Conservation (phyloP, 352 stramenopile genomes). For the Lagenidium giganteum region DNA sequence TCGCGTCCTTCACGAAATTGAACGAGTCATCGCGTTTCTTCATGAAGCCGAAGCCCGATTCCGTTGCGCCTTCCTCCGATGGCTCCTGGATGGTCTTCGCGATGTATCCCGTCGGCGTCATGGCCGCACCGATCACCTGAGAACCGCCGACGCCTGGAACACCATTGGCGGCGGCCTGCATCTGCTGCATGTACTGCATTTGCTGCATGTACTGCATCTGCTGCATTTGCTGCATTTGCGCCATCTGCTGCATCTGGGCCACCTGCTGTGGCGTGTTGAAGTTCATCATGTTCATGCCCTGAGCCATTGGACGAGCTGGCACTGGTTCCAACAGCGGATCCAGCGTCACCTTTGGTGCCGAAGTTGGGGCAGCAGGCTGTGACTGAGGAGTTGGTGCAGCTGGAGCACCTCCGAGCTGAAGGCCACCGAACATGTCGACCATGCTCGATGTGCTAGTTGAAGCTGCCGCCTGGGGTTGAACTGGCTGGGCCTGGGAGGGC, state of each 20-base stretch:
- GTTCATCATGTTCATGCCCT: slow-evolving; percentile 67
- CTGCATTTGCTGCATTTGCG: slow-evolving; percentile 66
- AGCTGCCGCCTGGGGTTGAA: slow-evolving; percentile 1
- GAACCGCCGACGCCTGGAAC: slow-evolving; percentile 23
- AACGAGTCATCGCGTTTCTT: slow-evolving; percentile 88
- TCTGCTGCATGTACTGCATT: slow-evolving; percentile 76
- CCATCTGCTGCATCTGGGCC: slow-evolving; percentile 40
- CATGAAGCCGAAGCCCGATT: slow-evolving; percentile 81
- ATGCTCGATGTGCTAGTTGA: slow-evolving; percentile 2
- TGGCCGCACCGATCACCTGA: slow-evolving; percentile 79
- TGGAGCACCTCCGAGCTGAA: slow-evolving; percentile 44
- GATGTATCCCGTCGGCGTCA: slow-evolving; percentile 83
- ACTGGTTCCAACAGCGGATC: slow-evolving; percentile 71
- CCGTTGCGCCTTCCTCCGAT: slow-evolving; percentile 53
- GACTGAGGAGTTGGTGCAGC: slow-evolving; percentile 13
- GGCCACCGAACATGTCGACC: slow-evolving; percentile 72
- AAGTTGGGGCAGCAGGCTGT: slow-evolving; percentile 14
- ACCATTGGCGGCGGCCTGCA: slow-evolving; percentile 22
- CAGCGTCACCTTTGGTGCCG: slow-evolving; percentile 46
- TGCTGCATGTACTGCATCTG: slow-evolving; percentile 68
- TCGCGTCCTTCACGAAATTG: slow-evolving; percentile 86
- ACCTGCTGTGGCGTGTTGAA: slow-evolving; percentile 38
- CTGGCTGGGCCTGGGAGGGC: slow-evolving; percentile 6
- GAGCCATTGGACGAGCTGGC: slow-evolving; percentile 30
- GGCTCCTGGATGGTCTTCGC: slow-evolving; percentile 86